Base-by-base conservation (phyloP, 441 rosid genomes). In the Populus hybrid region DNA sequence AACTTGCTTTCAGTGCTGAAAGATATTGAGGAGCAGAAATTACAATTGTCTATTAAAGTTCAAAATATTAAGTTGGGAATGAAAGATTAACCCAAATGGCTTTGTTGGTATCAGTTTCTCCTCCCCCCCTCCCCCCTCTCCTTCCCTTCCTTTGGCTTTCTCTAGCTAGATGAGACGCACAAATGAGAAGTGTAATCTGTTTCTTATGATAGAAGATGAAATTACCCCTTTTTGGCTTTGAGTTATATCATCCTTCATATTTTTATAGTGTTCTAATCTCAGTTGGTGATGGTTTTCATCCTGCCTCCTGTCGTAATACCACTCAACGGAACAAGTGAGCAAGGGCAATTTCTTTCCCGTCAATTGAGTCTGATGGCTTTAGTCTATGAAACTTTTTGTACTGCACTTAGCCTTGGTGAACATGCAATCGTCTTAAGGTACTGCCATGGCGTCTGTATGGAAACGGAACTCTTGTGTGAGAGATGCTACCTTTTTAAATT, bases 11-110 rank as follows among this genome's bases (percentile, higher is more conserved):
- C 79, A 67, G 71, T 82, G 18, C 64, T 82, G 19, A 78, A 82
- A 46, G 81, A 75, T 34, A 71, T 82, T 24, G 81, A 82, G 46
- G 79, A 75, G 59, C 84, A 82, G 76, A 78, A 82, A 69, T 36
- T 82, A n/a, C 79, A 78, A 70, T 69, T 82, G 30, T 82, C 81
- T 0, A 73, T 82, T 36, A 82, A 78, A 67, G 84, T 82, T 69
- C 77, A 82, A 69, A 82, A 78, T 65, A 71, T 82, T 24, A 83
- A 75, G 74, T 70, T 83, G 5, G 71, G 72, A 28, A 74, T 77
- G 81, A 83, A 80, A 73, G 79, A 83, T 19, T 82, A 76, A 76
- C 50, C 59, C 10, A 23, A 26, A 46, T 46, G 61, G 64, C 23
- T 71, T 71, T 46, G 24, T 46, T 2, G 24, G 36, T 71, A 8